These are phyloP conservation scores for Wickerhamomyces chambardii DNA, from an alignment of 805 yeast species.

Conservation along the genomic window DNA sequence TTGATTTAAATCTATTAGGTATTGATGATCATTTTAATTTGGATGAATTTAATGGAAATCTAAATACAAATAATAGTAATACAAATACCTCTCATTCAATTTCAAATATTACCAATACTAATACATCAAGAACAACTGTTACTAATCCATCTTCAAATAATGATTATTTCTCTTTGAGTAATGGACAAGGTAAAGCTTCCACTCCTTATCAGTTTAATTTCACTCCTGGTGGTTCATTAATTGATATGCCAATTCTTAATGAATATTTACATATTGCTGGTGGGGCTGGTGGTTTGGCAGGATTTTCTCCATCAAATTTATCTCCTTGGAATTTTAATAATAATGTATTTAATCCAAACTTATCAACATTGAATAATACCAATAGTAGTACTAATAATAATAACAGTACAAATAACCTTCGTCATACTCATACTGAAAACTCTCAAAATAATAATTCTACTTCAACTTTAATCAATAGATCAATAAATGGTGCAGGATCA, in stretches of 20 bases:
- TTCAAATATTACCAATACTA: background rate
- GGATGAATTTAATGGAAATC: slow-evolving; percentile 12
- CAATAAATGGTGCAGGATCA: slow-evolving; percentile 1
- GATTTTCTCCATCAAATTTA: slow-evolving; percentile 21
- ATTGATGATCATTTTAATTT: slow-evolving; percentile 14
- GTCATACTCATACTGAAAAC: no score
- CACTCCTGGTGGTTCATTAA: slow-evolving; percentile 16
- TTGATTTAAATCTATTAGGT: slow-evolving; percentile 28
- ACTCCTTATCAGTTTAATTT: slow-evolving; percentile 16
- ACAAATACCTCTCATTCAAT: slow-evolving; percentile 14
- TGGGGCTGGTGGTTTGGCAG: slow-evolving; percentile 30
- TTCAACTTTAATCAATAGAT: background rate
- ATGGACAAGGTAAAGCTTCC: no score
- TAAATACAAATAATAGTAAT: no score
- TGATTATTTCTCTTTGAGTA: background rate
- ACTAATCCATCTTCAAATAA: background rate
- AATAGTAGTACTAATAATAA: no score
- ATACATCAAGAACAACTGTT: background rate
- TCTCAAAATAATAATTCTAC: background rate
- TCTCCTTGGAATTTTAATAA: slow-evolving; percentile 24
- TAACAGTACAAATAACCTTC: no score
- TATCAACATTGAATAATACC: background rate
- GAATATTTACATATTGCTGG: slow-evolving; percentile 30
- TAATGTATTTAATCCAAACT: background rate
- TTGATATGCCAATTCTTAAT: slow-evolving; percentile 25